Percentiles rank a stretch among this genome's conserved stretches.
phyloP scores from a whole-genome alignment of 306 rosid species.

The Benincasa hispida region DNA sequence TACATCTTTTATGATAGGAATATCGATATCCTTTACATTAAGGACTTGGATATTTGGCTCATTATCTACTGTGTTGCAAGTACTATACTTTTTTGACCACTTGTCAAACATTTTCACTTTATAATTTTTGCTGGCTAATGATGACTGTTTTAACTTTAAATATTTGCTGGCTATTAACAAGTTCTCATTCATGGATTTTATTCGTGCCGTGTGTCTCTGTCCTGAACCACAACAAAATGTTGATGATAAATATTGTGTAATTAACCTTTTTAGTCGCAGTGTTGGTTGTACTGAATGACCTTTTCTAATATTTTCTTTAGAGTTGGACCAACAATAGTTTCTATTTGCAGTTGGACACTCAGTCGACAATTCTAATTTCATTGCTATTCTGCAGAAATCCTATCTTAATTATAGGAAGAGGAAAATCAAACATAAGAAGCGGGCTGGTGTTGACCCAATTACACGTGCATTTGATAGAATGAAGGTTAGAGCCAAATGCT shows the following conservation, averaged over 20 bases:
- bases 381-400: constrained; percentile 40
- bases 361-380: neutral
- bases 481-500: constrained; percentile 50
- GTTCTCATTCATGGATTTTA: neutral
- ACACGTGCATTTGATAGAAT: constrained; percentile 75
- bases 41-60: neutral
- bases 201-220: neutral
- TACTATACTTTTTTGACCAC: neutral
- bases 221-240: neutral
- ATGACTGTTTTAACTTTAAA: neutral
- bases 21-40: neutral
- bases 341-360: neutral
- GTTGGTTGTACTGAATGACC: neutral
- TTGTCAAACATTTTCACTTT: neutral
- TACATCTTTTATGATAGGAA: neutral
- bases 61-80: neutral
- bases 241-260: neutral
- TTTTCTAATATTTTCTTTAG: neutral
- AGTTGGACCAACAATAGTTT: neutral
- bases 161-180: neutral
- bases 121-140: neutral
- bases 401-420: constrained; percentile 33
- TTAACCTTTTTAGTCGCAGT: neutral
- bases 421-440: constrained; percentile 33
- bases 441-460: constrained; percentile 83